Evolutionary conservation across 352 stramenopile genomes (phyloP).

Genomic region (Thraustochytrium striatum): DNA sequence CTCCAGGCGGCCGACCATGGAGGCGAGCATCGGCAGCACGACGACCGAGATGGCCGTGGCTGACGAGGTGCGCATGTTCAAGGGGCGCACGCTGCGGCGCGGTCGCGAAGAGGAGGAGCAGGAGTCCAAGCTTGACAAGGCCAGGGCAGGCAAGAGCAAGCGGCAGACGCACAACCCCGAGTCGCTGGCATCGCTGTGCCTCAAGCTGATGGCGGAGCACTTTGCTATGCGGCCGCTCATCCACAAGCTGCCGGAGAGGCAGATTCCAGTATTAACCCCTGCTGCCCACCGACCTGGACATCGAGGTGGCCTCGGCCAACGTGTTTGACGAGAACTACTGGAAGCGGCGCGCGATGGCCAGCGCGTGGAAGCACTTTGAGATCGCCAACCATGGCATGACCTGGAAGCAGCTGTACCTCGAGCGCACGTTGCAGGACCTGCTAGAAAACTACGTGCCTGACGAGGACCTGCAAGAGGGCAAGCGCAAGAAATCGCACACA

Average conservation of each 20-base stretch:
- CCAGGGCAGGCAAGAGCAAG: neutral
- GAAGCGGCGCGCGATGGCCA: constrained; percentile 76
- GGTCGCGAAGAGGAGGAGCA: neutral
- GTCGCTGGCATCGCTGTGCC: constrained; percentile 66
- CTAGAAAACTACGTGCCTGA: constrained; percentile 45
- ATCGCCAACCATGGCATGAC: constrained; percentile 81
- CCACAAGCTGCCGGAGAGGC: constrained; percentile 19
- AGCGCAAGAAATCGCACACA: neutral
- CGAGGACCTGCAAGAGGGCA: constrained; percentile 5
- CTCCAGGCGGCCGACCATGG: no score
- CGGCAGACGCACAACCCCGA: neutral
- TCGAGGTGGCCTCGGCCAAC: constrained; percentile 69
- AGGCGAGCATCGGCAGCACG: constrained; percentile 24
- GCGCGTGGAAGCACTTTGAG: constrained; percentile 80
- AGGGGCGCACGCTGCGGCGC: neutral
- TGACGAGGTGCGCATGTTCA: constrained; percentile 27
- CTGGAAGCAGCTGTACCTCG: constrained; percentile 88
- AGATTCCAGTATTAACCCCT: constrained; percentile 46
- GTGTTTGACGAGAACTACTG: constrained; percentile 88
- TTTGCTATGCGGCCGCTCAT: constrained; percentile 56
- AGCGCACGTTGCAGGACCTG: constrained; percentile 50
- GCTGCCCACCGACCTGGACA: constrained; percentile 72
- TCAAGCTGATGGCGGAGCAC: constrained; percentile 70
- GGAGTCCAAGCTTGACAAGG: neutral
- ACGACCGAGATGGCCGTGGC: constrained; percentile 32